Conservation (phyloP, 345 rosid genomes). For the Linum usitatissimum region DNA sequence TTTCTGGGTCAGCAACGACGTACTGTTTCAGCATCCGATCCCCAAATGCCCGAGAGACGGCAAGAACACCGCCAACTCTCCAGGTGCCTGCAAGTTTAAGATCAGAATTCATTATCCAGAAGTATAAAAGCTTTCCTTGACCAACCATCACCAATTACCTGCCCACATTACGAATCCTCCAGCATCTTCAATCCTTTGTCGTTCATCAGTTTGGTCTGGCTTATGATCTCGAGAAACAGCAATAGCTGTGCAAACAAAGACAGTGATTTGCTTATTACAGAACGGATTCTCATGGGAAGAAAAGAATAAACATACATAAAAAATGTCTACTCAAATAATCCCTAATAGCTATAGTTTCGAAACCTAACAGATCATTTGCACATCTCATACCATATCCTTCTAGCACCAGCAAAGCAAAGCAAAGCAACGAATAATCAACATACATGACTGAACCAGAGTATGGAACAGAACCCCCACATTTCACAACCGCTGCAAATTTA, state of each 20-base stretch:
- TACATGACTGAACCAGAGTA: background rate
- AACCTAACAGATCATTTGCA: background rate
- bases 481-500: background rate
- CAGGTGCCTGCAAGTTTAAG: slow-evolving; percentile 57
- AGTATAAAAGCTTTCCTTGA: background rate
- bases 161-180: slow-evolving; percentile 99
- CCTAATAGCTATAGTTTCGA: background rate
- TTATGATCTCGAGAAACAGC: slow-evolving; percentile 99
- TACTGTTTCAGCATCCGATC: slow-evolving; percentile 94
- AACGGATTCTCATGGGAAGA: background rate
- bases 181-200: slow-evolving; percentile 95
- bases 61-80: slow-evolving; percentile 99
- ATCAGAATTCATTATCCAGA: background rate
- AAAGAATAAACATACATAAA: background rate
- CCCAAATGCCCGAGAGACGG: slow-evolving; percentile 99
- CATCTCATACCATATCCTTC: background rate
- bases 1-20: slow-evolving; percentile 99
- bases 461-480: background rate
- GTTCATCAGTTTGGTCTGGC: slow-evolving; percentile 96
- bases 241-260: slow-evolving; percentile 40
- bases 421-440: background rate
- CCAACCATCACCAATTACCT: slow-evolving; percentile 32
- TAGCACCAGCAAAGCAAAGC: background rate
- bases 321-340: background rate
- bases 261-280: background rate